phyloP scores from a whole-genome alignment of 495 filamentous ascomycete genomes.

The Polyplosphaeria fusca region DNA sequence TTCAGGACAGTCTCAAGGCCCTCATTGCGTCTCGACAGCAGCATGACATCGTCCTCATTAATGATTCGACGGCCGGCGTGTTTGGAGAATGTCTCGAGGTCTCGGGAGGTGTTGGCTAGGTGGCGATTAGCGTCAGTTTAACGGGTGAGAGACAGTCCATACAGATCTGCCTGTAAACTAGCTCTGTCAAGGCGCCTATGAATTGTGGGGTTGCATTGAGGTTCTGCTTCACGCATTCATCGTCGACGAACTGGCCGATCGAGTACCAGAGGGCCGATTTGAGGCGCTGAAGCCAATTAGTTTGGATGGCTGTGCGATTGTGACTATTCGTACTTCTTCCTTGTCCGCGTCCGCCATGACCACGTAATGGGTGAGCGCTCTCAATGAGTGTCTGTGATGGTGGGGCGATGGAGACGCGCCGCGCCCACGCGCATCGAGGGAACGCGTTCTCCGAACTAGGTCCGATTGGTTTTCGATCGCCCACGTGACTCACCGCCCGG shows the following conservation, averaged over 20 bases:
- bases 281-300: constrained; percentile 57
- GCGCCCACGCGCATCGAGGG: too few relatives aligned
- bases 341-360: neutral
- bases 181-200: constrained; percentile 85
- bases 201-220: constrained; percentile 93
- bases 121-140: neutral
- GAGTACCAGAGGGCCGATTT: constrained; percentile 93
- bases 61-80: constrained; percentile 84
- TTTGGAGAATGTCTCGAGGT: constrained; percentile 63
- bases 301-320: neutral
- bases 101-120: constrained; percentile 27
- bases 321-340: constrained; percentile 17
- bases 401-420: neutral
- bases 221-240: constrained; percentile 70
- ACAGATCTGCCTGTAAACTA: constrained; percentile 91
- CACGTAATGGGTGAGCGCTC: neutral
- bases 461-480: too few relatives aligned
- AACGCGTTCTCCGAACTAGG: too few relatives aligned
- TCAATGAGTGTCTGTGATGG: neutral
- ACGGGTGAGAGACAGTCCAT: constrained; percentile 30
- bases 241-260: constrained; percentile 85
- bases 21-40: constrained; percentile 81
- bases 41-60: constrained; percentile 79
- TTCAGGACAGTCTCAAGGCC: constrained; percentile 54
- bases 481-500: too few relatives aligned